Percentiles rank a stretch among this genome's conserved stretches.
These are phyloP conservation scores for Stereocaulon alpinum DNA, from an alignment of 495 filamentous ascomycete species.

Conservation along the genomic window DNA sequence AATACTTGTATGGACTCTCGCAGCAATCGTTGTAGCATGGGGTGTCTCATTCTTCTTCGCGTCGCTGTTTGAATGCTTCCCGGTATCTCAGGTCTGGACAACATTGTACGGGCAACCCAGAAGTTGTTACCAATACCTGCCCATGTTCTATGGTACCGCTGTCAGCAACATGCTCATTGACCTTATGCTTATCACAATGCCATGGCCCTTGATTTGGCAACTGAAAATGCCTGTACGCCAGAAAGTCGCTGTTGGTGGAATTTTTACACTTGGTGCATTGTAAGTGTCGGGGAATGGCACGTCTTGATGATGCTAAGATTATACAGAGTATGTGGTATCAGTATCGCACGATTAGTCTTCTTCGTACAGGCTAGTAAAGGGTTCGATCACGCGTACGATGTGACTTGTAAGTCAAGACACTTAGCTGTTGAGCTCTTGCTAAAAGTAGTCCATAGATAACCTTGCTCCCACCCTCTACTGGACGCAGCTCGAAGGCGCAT, in stretches of 20 bases:
- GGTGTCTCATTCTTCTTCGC: neutral
- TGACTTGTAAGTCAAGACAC: too few species aligned
- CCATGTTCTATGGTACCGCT: neutral
- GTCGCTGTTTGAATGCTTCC: neutral
- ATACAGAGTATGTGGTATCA: too few species aligned
- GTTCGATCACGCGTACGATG: too few species aligned
- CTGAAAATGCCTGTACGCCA: conserved; percentile 18
- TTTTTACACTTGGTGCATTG: neutral
- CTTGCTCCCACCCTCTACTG: too few species aligned
- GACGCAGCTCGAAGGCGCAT: too few species aligned
- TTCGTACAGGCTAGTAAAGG: too few species aligned
- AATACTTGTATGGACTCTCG: too few species aligned
- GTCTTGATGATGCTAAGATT: too few species aligned
- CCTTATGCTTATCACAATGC: conserved; percentile 15
- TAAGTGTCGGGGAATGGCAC: too few species aligned
- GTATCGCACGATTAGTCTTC: too few species aligned
- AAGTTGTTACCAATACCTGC: neutral
- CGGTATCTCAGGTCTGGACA: neutral
- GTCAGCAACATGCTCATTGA: conserved; percentile 16
- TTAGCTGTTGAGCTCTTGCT: too few species aligned
- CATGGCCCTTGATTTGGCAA: conserved; percentile 17
- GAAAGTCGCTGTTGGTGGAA: conserved; percentile 11
- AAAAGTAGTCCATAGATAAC: too few species aligned
- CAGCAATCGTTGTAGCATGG: neutral
- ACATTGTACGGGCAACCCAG: neutral